Evolutionary conservation across 1,284 basidiomycete genomes (phyloP).

Genomic region (Cystobasidium slooffiae): DNA sequence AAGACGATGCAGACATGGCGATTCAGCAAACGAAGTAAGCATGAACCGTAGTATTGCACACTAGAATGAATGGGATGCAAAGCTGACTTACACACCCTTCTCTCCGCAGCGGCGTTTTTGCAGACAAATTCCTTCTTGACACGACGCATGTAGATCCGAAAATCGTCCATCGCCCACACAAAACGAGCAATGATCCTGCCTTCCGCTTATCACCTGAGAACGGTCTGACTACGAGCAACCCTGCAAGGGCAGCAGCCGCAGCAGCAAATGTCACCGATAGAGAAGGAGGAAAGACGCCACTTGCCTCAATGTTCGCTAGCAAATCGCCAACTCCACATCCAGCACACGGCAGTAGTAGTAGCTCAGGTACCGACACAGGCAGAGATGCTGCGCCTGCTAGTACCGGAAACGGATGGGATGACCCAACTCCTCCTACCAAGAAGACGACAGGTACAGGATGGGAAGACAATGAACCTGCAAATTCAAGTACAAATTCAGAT

Average conservation of each 20-base stretch:
- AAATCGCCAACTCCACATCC: conserved; percentile 22
- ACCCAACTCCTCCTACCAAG: neutral
- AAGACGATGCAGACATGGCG: conserved; percentile 27
- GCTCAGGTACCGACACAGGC: neutral
- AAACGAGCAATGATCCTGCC: conserved; percentile 5
- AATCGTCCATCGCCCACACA: conserved; percentile 24
- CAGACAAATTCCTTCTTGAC: conserved; percentile 16
- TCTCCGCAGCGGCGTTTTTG: conserved; percentile 27
- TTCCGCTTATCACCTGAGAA: conserved; percentile 14
- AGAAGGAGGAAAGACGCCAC: conserved; percentile 10
- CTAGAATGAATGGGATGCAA: neutral
- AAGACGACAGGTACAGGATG: neutral
- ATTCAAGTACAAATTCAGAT: neutral
- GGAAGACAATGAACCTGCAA: neutral
- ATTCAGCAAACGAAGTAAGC: conserved; percentile 16
- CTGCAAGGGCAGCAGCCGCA: neutral
- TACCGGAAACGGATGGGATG: conserved; percentile 3
- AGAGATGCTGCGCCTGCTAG: neutral
- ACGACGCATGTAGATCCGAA: conserved; percentile 17
- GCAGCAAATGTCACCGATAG: neutral
- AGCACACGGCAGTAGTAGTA: neutral
- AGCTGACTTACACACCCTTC: neutral
- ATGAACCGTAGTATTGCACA: no score
- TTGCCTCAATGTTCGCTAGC: neutral
- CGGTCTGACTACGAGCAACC: conserved; percentile 11